These are phyloP conservation scores for Termitomyces sp. DNA, from an alignment of 768 basidiomycete species.

Conservation along the genomic window DNA sequence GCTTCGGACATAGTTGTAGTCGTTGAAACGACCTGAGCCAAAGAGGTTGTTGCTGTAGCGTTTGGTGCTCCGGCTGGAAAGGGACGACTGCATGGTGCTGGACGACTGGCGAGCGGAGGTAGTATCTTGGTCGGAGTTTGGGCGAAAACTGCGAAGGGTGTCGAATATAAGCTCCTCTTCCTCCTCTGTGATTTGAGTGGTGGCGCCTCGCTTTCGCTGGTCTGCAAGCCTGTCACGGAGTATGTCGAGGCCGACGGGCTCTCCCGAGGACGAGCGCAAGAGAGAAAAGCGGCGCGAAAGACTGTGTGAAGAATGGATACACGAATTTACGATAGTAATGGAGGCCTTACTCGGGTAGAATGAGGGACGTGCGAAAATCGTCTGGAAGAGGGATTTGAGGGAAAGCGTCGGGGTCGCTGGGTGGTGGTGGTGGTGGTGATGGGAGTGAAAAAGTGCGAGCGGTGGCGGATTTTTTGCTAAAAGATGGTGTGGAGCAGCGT, in stretches of 20 bases:
- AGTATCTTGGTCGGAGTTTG: conserved; percentile 34
- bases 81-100: conserved; percentile 31
- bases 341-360: conserved; percentile 77
- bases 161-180: conserved; percentile 85
- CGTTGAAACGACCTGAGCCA: conserved; percentile 74
- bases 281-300: conserved; percentile 81
- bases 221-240: conserved; percentile 67
- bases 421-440: conserved; percentile 24
- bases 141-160: conserved; percentile 52
- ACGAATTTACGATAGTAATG: not conserved
- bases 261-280: conserved; percentile 64
- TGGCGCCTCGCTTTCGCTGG: conserved; percentile 67
- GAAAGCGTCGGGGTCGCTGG: conserved; percentile 34
- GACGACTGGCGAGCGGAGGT: conserved; percentile 28
- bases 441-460: conserved; percentile 41
- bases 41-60: conserved; percentile 87
- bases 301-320: conserved; percentile 36
- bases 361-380: conserved; percentile 85
- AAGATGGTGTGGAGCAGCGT: conserved; percentile 18
- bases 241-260: conserved; percentile 61
- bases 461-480: conserved; percentile 77
- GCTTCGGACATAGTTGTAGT: conserved; percentile 67
- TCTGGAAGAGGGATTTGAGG: conserved; percentile 62
- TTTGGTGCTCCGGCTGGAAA: conserved; percentile 46
- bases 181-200: conserved; percentile 70